Evolutionary conservation across 2,329 filamentous ascomycete genomes (phyloP).

Genomic region (Sphaerulina musiva): DNA sequence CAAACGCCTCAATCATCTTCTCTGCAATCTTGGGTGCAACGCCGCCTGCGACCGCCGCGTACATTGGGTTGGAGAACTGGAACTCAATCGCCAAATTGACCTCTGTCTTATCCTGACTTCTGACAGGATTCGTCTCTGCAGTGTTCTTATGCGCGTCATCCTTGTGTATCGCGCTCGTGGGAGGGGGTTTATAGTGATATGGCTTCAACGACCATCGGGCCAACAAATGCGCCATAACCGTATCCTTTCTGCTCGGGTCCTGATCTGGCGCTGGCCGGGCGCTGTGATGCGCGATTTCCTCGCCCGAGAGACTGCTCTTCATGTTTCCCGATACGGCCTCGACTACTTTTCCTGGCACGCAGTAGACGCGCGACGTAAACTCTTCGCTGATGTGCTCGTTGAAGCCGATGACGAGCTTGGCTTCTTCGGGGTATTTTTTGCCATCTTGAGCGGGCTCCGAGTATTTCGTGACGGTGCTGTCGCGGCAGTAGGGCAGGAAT

Average conservation of each 20-base stretch:
- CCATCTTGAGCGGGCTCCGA: constrained; percentile 46
- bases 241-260: constrained; percentile 31
- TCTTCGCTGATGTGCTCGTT: constrained; percentile 71
- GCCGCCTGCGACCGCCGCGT: constrained; percentile 71
- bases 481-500: constrained; percentile 89
- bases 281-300: constrained; percentile 40
- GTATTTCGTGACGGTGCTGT: constrained; percentile 70
- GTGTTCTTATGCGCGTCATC: constrained; percentile 25
- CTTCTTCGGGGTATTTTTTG: constrained; percentile 62
- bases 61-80: constrained; percentile 81
- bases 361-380: constrained; percentile 74
- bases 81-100: constrained; percentile 73
- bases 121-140: constrained; percentile 39
- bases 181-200: constrained; percentile 41
- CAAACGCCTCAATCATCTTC: constrained; percentile 90
- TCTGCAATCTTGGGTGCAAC: constrained; percentile 78
- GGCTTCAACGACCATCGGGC: constrained; percentile 62
- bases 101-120: constrained; percentile 53
- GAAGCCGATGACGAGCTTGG: constrained; percentile 78
- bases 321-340: constrained; percentile 66
- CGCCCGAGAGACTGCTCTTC: constrained; percentile 39
- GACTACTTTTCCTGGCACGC: constrained; percentile 63
- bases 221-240: constrained; percentile 59
- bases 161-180: constrained; percentile 34
- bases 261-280: constrained; percentile 33